These are phyloP conservation scores for Solanum pinnatisectum DNA, from an alignment of 257 asterid species.

Conservation along the genomic window DNA sequence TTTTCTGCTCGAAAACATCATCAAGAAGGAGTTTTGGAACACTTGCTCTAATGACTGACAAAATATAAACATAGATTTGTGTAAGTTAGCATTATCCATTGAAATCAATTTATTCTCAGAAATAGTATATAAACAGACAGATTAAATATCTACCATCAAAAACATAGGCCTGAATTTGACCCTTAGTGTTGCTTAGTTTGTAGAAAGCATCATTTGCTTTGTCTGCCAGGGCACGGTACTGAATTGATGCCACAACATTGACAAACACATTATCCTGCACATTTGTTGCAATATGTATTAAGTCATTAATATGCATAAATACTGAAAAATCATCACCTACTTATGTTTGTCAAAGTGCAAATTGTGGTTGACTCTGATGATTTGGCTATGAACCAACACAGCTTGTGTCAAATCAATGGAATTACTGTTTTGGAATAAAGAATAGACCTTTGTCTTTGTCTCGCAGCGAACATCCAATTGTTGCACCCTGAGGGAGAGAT, in stretches of 20 bases:
- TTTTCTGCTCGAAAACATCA: slow-evolving; percentile 27
- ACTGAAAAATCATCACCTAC: not conserved
- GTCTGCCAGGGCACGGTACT: slow-evolving; percentile 23
- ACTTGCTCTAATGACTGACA: slow-evolving; percentile 27
- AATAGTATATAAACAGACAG: not conserved
- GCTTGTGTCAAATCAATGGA: not conserved
- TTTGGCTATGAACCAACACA: not conserved
- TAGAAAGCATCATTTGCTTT: slow-evolving; percentile 26
- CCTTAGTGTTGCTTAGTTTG: slow-evolving; percentile 17
- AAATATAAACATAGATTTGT: not conserved
- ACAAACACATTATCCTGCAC: slow-evolving; percentile 24
- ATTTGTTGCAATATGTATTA: not conserved
- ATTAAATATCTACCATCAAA: slow-evolving; percentile 8
- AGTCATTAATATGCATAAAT: not conserved
- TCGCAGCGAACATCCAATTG: slow-evolving; percentile 35
- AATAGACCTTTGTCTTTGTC: slow-evolving; percentile 29
- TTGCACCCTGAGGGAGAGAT: not conserved
- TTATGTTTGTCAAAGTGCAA: not conserved
- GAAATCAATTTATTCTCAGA: not conserved
- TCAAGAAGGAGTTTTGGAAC: slow-evolving; percentile 27
- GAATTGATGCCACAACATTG: slow-evolving; percentile 28
- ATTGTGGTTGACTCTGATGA: not conserved
- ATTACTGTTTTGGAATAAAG: not conserved
- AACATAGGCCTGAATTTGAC: slow-evolving; percentile 27
- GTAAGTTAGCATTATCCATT: not conserved